Percentiles rank a stretch among this genome's conserved stretches.
Evolutionary conservation across 768 basidiomycete species (phyloP).

Genomic region (Russula earlei): DNA sequence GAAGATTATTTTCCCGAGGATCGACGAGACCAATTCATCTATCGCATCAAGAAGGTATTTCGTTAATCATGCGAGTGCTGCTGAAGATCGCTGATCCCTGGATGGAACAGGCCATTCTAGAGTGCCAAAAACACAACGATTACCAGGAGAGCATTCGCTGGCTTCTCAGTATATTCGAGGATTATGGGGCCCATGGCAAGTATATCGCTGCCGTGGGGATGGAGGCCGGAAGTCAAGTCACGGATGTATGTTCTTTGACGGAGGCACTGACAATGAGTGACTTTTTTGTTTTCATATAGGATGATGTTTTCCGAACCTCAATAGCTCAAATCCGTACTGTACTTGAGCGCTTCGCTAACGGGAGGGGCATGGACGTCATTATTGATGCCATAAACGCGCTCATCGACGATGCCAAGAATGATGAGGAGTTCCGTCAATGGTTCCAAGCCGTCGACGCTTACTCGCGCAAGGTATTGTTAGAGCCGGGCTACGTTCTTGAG

Average conservation of each 20-base stretch:
- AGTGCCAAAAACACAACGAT: slow-evolving; percentile 87
- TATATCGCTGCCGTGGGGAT: slow-evolving; percentile 29
- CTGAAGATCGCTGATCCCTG: not conserved
- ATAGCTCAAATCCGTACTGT: slow-evolving; percentile 62
- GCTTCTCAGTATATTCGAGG: slow-evolving; percentile 53
- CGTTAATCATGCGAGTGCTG: too few relatives aligned
- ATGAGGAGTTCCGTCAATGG: slow-evolving; percentile 69
- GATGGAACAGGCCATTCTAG: slow-evolving; percentile 55
- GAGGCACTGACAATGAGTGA: slow-evolving; percentile 17
- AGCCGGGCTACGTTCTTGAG: slow-evolving; percentile 81
- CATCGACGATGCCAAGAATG: slow-evolving; percentile 63
- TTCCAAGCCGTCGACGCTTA: slow-evolving; percentile 54
- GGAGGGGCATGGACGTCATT: slow-evolving; percentile 53
- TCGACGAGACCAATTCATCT: slow-evolving; percentile 87
- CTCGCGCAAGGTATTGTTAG: slow-evolving; percentile 62
- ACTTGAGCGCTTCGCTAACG: slow-evolving; percentile 87
- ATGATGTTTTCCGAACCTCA: slow-evolving; percentile 48
- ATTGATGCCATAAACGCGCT: slow-evolving; percentile 63
- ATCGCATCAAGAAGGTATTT: slow-evolving; percentile 78
- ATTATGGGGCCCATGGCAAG: slow-evolving; percentile 50
- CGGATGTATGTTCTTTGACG: slow-evolving; percentile 24
- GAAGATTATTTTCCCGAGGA: slow-evolving; percentile 90
- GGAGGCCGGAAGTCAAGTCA: slow-evolving; percentile 19
- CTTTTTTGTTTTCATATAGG: slow-evolving; percentile 27
- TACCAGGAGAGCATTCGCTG: slow-evolving; percentile 78